These are phyloP conservation scores for Misopates orontium DNA, from an alignment of 257 asterid species.

Conservation along the genomic window DNA sequence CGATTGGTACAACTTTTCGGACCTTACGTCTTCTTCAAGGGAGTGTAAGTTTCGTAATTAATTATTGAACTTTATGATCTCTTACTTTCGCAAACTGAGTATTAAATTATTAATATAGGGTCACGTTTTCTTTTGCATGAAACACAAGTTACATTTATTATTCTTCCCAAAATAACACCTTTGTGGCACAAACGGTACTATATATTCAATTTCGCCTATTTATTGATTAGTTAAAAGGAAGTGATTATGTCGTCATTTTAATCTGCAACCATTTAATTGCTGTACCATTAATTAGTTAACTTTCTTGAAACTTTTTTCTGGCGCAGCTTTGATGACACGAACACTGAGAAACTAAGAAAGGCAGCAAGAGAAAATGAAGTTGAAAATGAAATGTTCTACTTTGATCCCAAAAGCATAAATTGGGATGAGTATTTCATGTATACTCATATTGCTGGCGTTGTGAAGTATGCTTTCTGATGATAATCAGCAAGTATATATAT, in stretches of 20 bases:
- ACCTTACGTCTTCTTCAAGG: conserved; percentile 60
- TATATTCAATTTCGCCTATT: no score
- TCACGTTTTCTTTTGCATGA: no score
- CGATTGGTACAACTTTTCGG: conserved; percentile 46
- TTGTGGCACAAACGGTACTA: no score
- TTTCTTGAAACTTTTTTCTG: background rate
- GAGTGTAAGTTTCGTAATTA: conserved; percentile 50
- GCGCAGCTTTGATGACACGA: conserved; percentile 59
- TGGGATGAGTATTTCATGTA: conserved; percentile 64
- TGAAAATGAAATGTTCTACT: conserved; percentile 38
- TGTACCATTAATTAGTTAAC: no score
- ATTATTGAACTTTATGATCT: no score
- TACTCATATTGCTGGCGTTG: conserved; percentile 54
- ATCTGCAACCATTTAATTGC: no score
- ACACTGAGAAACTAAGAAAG: conserved; percentile 50
- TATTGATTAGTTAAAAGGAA: no score
- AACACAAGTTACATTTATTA: no score
- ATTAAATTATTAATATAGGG: no score
- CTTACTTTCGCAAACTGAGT: no score
- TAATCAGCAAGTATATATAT: background rate
- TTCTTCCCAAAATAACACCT: no score
- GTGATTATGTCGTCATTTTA: no score
- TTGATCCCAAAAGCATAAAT: conserved; percentile 48
- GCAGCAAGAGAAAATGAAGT: conserved; percentile 20
- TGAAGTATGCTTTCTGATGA: conserved; percentile 39